Base-by-base conservation (phyloP, 2,329 filamentous ascomycete genomes). In the Fusarium sp. region DNA sequence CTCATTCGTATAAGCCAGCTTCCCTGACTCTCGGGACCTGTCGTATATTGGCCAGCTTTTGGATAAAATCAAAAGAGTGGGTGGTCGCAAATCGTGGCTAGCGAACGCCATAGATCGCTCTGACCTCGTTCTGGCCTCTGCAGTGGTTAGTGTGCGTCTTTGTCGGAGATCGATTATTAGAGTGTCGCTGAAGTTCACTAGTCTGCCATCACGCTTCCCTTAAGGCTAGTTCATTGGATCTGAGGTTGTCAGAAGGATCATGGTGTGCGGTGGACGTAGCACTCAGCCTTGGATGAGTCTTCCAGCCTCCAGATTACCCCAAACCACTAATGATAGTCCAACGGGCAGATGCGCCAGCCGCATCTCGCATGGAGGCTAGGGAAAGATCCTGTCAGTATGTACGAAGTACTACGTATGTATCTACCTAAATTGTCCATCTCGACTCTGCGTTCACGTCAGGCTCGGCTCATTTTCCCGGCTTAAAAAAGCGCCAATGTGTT, bases 401-500 rank as follows among this genome's bases (percentile, higher is more conserved):
- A 40, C 25, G 10, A 6, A 27, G 25, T n/a, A n/a, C n/a, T n/a
- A n/a, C n/a, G 29, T 13, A 33, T 17, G 33, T 57, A 40, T 21
- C 51, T 50, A 41, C 21, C 36, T 42, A 54, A 36, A 46, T 61
- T 55, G 27, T 25, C 40, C 42, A 55, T 58, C 42, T 67, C 58
- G 50, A 42, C 58, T 57, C 50, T 53, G 35, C 53, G 52, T 66
- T 51, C 60, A 70, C 59, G 66, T 67, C 65, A 65, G 53, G 49
- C 31, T 65, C 58, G 52, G 48, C 45, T 63, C 40, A 47, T 21
- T 11, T 40, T 40, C 11, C 41, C 51, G 58, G 45, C 58, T 63
- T 46, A 41, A 47, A 65, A 53, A 33, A 64, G 47, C 53, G 59
- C 53, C 59, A 42, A 58, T 61, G 58, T 48, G 43, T 66, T 54